A percentile compares a stretch with the other conserved stretches of the same genome.
These are phyloP conservation scores for Austropuccinia psidii DNA, from an alignment of 1,284 basidiomycete genomes.

Conservation along the genomic window DNA sequence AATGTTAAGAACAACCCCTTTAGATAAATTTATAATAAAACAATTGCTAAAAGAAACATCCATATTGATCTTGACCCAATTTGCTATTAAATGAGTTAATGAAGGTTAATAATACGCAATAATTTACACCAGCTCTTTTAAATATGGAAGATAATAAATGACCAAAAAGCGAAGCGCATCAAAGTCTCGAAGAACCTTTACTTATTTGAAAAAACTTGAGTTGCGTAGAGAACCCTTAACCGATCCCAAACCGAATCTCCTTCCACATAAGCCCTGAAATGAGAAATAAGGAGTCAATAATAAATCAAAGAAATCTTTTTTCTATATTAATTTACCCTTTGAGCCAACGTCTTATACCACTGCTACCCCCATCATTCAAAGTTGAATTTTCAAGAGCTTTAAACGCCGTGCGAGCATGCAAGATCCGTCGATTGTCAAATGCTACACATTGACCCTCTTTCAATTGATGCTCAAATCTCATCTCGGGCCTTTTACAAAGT, in stretches of 20 bases:
- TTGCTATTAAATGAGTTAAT: no score
- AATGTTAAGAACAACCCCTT: no score
- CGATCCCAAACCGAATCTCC: slow-evolving; percentile 36
- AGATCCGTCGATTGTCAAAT: slow-evolving; percentile 86
- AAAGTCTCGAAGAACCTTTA: no score
- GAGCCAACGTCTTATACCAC: slow-evolving; percentile 13
- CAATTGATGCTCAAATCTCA: slow-evolving; percentile 62
- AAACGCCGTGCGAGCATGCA: slow-evolving; percentile 82
- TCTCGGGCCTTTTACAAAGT: slow-evolving; percentile 56
- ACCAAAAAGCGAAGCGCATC: no score
- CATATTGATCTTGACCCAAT: no score
- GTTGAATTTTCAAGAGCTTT: slow-evolving; percentile 48
- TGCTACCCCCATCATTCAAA: slow-evolving; percentile 39
- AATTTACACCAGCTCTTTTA: no score
- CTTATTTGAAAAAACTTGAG: no score
- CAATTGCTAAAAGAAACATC: no score
- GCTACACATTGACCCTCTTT: slow-evolving; percentile 76
- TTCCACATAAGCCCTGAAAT: slow-evolving; percentile 26
- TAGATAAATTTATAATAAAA: no score
- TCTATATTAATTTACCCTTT: slow-evolving; percentile 10
- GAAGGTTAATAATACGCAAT: no score
- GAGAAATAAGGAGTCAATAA: background rate
- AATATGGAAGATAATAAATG: no score
- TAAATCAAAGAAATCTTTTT: background rate
- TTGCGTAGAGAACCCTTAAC: slow-evolving; percentile 13